phyloP scores from a whole-genome alignment of 805 yeast species.

The Candida patagonica region DNA sequence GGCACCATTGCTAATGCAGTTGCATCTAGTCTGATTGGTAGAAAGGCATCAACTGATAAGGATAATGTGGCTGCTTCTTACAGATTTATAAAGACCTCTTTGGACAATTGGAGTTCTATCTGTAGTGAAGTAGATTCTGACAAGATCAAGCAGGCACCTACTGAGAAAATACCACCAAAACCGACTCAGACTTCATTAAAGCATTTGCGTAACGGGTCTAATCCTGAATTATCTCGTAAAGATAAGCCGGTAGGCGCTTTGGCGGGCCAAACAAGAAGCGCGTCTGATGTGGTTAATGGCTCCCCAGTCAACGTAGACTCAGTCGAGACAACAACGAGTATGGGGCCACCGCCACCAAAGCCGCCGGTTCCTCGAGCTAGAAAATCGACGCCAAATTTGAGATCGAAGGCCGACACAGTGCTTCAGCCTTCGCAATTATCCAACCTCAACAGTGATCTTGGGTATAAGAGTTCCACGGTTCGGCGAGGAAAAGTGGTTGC shows the following conservation, averaged over 20 bases:
- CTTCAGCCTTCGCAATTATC: constrained; percentile 9
- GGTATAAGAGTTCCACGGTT: constrained; percentile 22
- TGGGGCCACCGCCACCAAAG: constrained; percentile 5
- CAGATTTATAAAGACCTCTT: constrained; percentile 43
- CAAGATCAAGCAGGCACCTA: background rate
- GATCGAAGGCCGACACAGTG: background rate
- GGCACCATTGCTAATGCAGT: constrained; percentile 38
- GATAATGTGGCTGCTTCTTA: constrained; percentile 43
- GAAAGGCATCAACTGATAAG: constrained; percentile 33
- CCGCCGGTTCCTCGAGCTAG: constrained; percentile 4
- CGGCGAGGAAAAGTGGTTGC: constrained; percentile 51
- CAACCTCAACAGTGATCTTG: constrained; percentile 4
- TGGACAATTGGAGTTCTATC: constrained; percentile 41
- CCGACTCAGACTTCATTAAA: background rate
- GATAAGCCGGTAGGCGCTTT: background rate
- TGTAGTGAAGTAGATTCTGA: background rate
- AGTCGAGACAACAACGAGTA: background rate
- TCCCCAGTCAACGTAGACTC: background rate
- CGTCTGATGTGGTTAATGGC: background rate
- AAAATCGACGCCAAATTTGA: background rate
- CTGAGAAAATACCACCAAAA: background rate
- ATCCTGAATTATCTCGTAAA: constrained; percentile 1
- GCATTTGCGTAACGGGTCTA: constrained; percentile 2
- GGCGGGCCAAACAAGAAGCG: background rate
- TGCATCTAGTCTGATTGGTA: constrained; percentile 49